These are phyloP conservation scores for Chrysanthemum seticuspe DNA, from an alignment of 129 eudicot species.

Conservation along the genomic window DNA sequence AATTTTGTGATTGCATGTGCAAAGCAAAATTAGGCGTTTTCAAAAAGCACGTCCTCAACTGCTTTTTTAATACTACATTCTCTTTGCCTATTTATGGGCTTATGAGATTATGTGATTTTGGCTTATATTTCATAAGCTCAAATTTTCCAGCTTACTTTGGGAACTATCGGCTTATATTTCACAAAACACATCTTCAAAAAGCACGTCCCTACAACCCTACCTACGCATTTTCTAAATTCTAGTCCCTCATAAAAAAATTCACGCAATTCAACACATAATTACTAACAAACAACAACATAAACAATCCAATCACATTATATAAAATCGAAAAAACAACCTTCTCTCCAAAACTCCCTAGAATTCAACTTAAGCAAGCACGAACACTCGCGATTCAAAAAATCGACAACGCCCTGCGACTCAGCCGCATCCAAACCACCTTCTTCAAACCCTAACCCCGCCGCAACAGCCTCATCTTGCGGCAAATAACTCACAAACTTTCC, in stretches of 20 bases:
- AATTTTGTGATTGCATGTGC: no score
- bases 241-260: not conserved
- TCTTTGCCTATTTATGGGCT: no score
- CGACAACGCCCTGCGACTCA: constrained; percentile 87
- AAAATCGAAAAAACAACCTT: constrained; percentile 43
- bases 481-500: constrained; percentile 71
- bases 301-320: not conserved
- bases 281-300: not conserved
- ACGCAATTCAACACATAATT: not conserved
- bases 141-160: no score
- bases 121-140: no score
- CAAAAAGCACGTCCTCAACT: no score
- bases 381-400: constrained; percentile 70
- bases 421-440: constrained; percentile 90
- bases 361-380: constrained; percentile 66
- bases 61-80: no score
- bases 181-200: no score
- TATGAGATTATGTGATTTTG: no score
- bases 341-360: constrained; percentile 78
- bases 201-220: no score
- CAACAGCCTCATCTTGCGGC: constrained; percentile 99
- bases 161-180: no score
- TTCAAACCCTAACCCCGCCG: constrained; percentile 75
- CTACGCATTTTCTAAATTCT: not conserved
- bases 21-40: no score